Percentiles rank a stretch among this genome's conserved stretches.
Evolutionary conservation across 2,329 filamentous ascomycete species (phyloP).

Genomic region (Hyphodiscus sp.): DNA sequence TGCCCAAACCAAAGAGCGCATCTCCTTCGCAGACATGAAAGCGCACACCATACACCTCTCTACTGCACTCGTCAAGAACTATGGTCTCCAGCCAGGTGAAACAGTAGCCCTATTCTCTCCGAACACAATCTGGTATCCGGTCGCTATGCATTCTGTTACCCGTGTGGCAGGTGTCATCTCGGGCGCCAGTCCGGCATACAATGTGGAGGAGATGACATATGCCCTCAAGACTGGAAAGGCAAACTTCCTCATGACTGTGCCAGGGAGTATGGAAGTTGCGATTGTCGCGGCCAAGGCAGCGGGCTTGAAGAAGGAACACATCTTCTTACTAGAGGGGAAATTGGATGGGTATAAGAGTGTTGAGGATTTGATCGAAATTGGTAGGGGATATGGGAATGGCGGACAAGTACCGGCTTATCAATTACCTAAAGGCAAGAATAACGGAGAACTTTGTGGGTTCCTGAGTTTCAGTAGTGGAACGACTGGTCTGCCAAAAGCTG

Average conservation of each 20-base stretch:
- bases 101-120: conserved; percentile 55
- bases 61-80: conserved; percentile 50
- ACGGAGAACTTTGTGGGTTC: conserved; percentile 48
- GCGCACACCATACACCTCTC: conserved; percentile 51
- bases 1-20: conserved; percentile 49
- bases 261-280: conserved; percentile 48
- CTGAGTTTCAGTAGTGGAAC: conserved; percentile 40
- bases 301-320: conserved; percentile 43
- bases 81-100: conserved; percentile 47
- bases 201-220: conserved; percentile 61
- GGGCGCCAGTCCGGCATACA: conserved; percentile 60
- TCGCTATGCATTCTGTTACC: conserved; percentile 52
- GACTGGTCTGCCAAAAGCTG: conserved; percentile 52
- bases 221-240: conserved; percentile 51
- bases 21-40: conserved; percentile 53
- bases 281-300: conserved; percentile 46
- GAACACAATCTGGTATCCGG: conserved; percentile 62
- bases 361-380: conserved; percentile 32
- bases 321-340: conserved; percentile 52
- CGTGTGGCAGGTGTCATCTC: conserved; percentile 48
- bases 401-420: conserved; percentile 42
- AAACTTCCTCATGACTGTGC: conserved; percentile 52
- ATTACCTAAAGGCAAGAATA: conserved; percentile 46
- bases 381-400: conserved; percentile 31
- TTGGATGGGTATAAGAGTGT: conserved; percentile 43